Evolutionary conservation across 1,284 basidiomycete species (phyloP), one percentile per base, ranked within the genome.

Genomic region (Cryptococcus amylolentus): DNA sequence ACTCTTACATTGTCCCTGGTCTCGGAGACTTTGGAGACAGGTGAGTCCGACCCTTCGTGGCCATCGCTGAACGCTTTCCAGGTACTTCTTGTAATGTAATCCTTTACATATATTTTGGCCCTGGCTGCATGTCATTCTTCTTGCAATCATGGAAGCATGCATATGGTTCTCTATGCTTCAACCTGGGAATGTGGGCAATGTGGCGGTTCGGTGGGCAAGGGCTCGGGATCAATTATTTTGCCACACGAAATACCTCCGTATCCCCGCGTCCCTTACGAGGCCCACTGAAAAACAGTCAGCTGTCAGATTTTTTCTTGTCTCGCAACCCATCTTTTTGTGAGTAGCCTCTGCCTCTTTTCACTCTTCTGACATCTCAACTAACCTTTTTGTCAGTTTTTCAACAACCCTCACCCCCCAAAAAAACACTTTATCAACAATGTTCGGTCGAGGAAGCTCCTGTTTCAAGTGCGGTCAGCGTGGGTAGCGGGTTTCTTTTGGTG

Each of bases 1-100:
- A 72, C 49, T 65, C 65, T 40, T 77, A 71, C 67, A 77, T 93
- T 62, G 85, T 92, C 58, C 91, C 91, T 14, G 91, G 91, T 14
- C 80, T 95, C 23, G 91, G 91, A 14, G 91, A 95, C 75, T 95
- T 94, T 75, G 91, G 91, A 52, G 91, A 94, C 76, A 80, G 91
- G 74, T 77, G 54, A 58, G 62, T 42, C 14, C 20, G 14, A 23
- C 41, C 8, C 14, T 9, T 13, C 8, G 41, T n/a, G 16, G 14
- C 14, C n/a, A 23, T 42, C 14, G 14, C 14, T 42, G 14, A 46
- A 2, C 9, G 45, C 27, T 23, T 46, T 16, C 23, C 13, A 35
- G 47, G 6, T 49, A 38, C 16, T 31, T 31, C 9, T 18, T 49
- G 12, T 49, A 26, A 31, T 49, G 10, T 1, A 14, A 10, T n/a